Conservation (phyloP, 805 yeast species). For the baker's yeast (Saccharomyces cerevisiae) region DNA sequence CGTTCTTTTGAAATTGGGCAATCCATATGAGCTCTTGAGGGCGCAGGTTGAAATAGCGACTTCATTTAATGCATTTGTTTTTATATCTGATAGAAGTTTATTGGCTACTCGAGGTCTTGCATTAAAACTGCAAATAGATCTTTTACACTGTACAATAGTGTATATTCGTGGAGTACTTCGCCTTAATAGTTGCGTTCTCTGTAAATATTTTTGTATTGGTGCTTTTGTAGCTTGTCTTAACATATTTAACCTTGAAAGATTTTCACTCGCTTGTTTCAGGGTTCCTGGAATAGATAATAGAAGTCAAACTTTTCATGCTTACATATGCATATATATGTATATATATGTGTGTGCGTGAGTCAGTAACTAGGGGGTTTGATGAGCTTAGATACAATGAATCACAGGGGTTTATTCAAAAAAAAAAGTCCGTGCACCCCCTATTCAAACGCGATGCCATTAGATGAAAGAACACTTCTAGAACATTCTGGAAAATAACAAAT, state of each 20-base stretch:
- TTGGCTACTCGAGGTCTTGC: background rate
- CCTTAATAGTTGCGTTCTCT: background rate
- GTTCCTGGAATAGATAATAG: background rate
- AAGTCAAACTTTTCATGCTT: background rate
- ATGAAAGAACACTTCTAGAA: background rate
- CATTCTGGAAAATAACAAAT: background rate
- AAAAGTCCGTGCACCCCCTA: background rate
- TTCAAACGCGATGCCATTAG: background rate
- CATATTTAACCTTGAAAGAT: background rate
- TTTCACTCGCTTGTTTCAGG: background rate
- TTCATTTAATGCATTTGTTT: background rate
- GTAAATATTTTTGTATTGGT: background rate
- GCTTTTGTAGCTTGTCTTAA: background rate
- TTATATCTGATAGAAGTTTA: background rate
- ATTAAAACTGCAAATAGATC: background rate
- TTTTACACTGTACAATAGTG: background rate
- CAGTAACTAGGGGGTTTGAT: background rate
- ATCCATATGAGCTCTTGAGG: background rate
- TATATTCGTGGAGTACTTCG: background rate
- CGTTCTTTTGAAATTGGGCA: background rate
- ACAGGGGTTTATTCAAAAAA: background rate
- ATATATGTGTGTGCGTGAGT: background rate
- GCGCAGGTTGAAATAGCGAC: background rate
- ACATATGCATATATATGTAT: background rate
- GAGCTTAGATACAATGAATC: background rate